A percentile compares a stretch with the other conserved stretches of the same genome.
These are phyloP conservation scores for Lipomyces lipofer DNA, from an alignment of 805 yeast genomes.

Conservation along the genomic window DNA sequence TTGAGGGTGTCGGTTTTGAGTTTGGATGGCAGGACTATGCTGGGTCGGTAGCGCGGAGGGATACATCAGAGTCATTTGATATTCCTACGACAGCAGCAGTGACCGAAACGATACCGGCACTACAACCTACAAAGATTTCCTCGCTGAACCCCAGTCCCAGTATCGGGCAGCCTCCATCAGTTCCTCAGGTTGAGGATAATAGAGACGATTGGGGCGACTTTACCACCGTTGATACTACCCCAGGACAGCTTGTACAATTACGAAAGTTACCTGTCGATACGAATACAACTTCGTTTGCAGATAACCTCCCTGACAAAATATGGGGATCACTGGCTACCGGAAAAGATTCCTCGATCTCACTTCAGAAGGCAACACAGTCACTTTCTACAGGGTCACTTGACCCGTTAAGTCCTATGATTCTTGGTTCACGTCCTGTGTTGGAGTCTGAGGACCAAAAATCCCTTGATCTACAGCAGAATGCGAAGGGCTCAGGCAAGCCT, in stretches of 20 bases:
- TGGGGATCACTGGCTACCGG: constrained; percentile 1
- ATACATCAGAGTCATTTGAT: not conserved
- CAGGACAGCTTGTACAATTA: not conserved
- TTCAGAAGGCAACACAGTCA: no score
- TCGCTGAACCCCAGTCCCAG: not conserved
- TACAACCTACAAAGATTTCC: not conserved
- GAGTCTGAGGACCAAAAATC: no score
- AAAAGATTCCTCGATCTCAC: no score
- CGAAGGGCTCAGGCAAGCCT: no score
- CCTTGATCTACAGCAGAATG: no score
- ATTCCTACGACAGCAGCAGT: no score
- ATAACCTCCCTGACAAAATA: not conserved
- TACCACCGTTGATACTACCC: not conserved
- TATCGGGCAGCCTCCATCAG: not conserved
- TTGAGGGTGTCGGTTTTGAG: not conserved
- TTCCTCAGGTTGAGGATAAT: not conserved
- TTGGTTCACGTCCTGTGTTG: no score
- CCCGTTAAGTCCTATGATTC: no score
- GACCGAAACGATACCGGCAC: no score
- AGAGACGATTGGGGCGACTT: constrained; percentile 20
- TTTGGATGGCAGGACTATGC: constrained; percentile 20
- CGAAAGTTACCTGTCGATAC: constrained; percentile 1
- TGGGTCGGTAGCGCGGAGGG: not conserved
- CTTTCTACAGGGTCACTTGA: no score
- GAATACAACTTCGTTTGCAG: not conserved